phyloP scores from a whole-genome alignment of 495 filamentous ascomycete species.

The Hypoxylon lienhwacheense region DNA sequence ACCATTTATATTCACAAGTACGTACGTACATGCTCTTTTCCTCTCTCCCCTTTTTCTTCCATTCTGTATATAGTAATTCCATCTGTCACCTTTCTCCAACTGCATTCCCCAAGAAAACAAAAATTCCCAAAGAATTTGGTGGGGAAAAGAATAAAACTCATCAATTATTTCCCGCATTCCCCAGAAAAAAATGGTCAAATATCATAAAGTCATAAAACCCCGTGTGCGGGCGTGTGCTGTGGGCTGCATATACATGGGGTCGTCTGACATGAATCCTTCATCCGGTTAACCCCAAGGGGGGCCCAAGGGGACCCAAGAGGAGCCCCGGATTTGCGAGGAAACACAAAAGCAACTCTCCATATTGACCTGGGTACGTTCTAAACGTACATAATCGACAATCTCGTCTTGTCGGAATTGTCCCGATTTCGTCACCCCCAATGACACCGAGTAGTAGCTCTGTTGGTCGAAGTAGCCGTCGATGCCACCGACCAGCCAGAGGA shows the following conservation, averaged over 20 bases:
- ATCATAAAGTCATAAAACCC: conserved; percentile 8
- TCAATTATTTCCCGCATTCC: conserved; percentile 36
- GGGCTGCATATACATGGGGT: conserved; percentile 31
- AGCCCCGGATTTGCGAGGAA: conserved; percentile 36
- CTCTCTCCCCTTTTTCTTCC: neutral
- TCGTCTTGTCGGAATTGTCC: conserved; percentile 30
- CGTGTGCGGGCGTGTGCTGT: conserved; percentile 25
- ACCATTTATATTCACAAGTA: too few species aligned
- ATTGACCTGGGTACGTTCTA: conserved; percentile 7
- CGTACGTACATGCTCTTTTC: too few species aligned
- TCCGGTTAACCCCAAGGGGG: conserved; percentile 32
- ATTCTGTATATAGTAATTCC: too few species aligned
- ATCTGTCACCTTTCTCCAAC: conserved; percentile 9
- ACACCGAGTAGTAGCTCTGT: too few species aligned
- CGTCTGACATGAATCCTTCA: conserved; percentile 36
- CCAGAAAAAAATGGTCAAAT: conserved; percentile 20
- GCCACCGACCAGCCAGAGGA: conserved; percentile 2
- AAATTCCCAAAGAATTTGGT: neutral
- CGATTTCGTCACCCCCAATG: conserved; percentile 14
- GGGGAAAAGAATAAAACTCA: conserved; percentile 7
- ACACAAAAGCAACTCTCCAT: neutral
- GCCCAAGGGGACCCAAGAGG: too few species aligned
- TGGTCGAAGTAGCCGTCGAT: conserved; percentile 8
- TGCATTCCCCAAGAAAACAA: conserved; percentile 1
- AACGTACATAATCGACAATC: conserved; percentile 14